Evolutionary conservation across 768 basidiomycete species (phyloP), one percentile per base, ranked within the genome.

Genomic region (Piloderma croceum): DNA sequence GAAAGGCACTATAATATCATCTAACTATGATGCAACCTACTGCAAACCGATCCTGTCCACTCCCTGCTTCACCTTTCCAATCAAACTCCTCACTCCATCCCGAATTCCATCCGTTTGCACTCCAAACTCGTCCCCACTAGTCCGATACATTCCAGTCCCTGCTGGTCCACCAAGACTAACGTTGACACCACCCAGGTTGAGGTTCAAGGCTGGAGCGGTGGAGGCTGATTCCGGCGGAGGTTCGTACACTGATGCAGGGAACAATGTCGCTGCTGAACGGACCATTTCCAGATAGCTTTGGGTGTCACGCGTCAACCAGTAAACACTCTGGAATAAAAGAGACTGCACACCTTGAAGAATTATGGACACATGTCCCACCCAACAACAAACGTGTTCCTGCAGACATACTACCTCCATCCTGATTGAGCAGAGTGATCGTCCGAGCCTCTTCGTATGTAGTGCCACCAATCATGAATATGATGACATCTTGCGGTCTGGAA

Each of bases 401-500:
- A 40, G 70, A 67, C 13, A 68, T 62, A 17, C 70, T 64, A 25
- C 69, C 67, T 15, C 69, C 69, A 49, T 91, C 90, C 57, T 92
- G 86, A 57, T 98, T 99, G 48, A 94, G 70, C 35, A 90, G 64
- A 5, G 90, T 77, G 10, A 98, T 75, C 0, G 85, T 74, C 47
- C 90, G 73, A 0, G 91, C 90, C 62, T 99, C 96, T 59, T 90
- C 93, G 53, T 96, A 98, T 0, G 96, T 98, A 21, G 90, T 81
- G 0, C 96, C 96, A 21, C 96, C 96, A 44, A 98, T 80, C 69
- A 99, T 84, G 64, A 98, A 99, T 43, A 99, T 70, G 43, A 99
- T 96, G 33, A 98, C 77, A 60, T 98, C 94, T 51, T 97, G 94
- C 7, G 92, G 85, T 51, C 94, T 94, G 53, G 7, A 17, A 9